Evolutionary conservation across 306 rosid genomes (phyloP), one percentile per base, ranked within the genome.

Genomic region (Pterocarpus macrocarpus): DNA sequence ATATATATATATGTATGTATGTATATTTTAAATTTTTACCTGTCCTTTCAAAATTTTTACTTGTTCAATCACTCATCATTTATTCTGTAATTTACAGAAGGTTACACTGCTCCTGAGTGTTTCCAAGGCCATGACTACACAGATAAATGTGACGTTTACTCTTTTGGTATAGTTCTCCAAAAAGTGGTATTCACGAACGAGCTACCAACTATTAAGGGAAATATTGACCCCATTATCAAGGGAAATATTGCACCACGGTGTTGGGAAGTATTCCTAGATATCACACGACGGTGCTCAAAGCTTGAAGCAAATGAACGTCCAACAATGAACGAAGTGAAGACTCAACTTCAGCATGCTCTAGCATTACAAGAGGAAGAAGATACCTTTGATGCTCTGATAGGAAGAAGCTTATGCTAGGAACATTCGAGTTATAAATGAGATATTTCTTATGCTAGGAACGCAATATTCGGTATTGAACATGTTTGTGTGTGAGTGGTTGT

Each of bases 231-330:
- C 5, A 56, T 2, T 32, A 39, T 88, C 4, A n/a, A 2, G 44
- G 87, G 91, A 59, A 80, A 77, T 44, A 71, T 87, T 53, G 81
- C 86, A 8, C 80, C 88, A 0, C 72, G 41, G 32, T 69, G 85
- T 57, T 65, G 79, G 78, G 69, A 10, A 63, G 84, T 36, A 7
- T 87, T 56, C 38, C 1, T 78, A 1, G 56, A 53, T 34, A 69
- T 87, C 32, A 36, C 67, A 0, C 15, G 41, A 4, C 76, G 76
- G 30, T 87, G 90, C 1, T 56, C 79, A 41, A 80, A 45, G n/a
- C 1, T 2, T 0, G 55, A 45, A 49, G 75, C 82, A 33, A 16
- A 79, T 44, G 82, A 79, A 4, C 50, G 85, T 39, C 87, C 90
- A 4, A 11, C 69, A 22, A 87, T 82, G 77, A 73, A 77, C 35